Evolutionary conservation across 371 early-diverging fungal genomes (phyloP), one percentile per base, ranked within the genome.

Genomic region (Nematocida minor): DNA sequence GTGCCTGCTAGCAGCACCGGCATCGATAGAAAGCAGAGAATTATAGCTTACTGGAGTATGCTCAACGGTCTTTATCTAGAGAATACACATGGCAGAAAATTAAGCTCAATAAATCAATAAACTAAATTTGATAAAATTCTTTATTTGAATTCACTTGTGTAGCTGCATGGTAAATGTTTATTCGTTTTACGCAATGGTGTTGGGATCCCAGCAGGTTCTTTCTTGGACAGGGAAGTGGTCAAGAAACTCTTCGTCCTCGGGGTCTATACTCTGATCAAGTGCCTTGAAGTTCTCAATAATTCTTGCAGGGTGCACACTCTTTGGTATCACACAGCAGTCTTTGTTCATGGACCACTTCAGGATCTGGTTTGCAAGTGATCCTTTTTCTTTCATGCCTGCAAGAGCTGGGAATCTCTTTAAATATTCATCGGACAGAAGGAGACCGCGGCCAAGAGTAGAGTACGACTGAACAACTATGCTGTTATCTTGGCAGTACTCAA

Each of bases 391-490:
- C 42, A 74, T 46, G 20, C 64, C 20, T 66, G 53, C 79, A 78
- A 48, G 46, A 18, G 42, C 38, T 11, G 77, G 66, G 32, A 48
- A 62, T 38, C 42, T 63, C 38, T 62, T 20, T 16, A 74, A 22
- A 51, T 60, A 74, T 25, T 74, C 77, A 91, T 41, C 27, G 27
- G 31, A 53, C 29, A 83, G 92, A 92, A 74, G 77, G n/a, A 53
- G 53, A 7, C 77, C 77, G 14, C 77, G 11, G 0, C 95, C 96
- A 18, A 94, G 87, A 31, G 95, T 92, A 29, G 90, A 89, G 86
- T 92, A 94, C 2, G 91, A 93, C 38, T 91, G 89, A 20, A 92
- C 79, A 14, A 84, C 85, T 55, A 94, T 91, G 25, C 84, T 85
- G 57, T 91, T 87, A 46, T 84, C 62, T 69, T 89, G 84, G 79